A percentile compares a stretch with the other conserved stretches of the same genome.
Conservation (phyloP, 805 yeast species). For the Starmerella sirachaensis region DNA sequence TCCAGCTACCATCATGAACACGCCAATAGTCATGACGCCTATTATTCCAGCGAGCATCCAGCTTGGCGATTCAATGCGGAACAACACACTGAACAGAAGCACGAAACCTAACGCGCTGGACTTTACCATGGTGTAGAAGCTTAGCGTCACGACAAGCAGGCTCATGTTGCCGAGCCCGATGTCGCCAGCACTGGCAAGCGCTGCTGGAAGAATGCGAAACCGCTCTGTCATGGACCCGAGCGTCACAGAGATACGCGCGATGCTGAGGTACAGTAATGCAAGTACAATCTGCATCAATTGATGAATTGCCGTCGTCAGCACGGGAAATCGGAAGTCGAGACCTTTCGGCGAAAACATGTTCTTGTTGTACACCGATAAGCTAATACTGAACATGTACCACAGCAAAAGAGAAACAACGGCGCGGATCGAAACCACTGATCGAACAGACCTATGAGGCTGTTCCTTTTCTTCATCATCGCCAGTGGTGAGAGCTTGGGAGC, state of each 20-base stretch:
- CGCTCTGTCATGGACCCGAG: constrained; percentile 3
- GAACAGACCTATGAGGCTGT: background rate
- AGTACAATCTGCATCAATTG: constrained; percentile 55
- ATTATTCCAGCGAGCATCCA: constrained; percentile 61
- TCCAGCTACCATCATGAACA: constrained; percentile 66
- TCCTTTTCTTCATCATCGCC: background rate
- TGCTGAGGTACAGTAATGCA: constrained; percentile 31
- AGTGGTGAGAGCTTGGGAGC: background rate
- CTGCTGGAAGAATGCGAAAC: constrained; percentile 56
- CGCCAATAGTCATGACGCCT: constrained; percentile 68
- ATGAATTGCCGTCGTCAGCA: constrained; percentile 73
- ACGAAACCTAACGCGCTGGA: constrained; percentile 84
- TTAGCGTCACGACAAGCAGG: constrained; percentile 62
- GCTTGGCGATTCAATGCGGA: constrained; percentile 63
- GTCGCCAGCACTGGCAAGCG: constrained; percentile 81
- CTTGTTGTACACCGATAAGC: constrained; percentile 55
- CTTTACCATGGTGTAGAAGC: constrained; percentile 86
- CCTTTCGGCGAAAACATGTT: constrained; percentile 87
- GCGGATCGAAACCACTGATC: constrained; percentile 1
- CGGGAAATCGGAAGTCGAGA: constrained; percentile 69
- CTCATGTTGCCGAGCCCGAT: constrained; percentile 87
- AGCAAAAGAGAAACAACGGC: constrained; percentile 19
- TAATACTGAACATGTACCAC: constrained; percentile 32
- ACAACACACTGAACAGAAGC: constrained; percentile 70
- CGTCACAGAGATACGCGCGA: constrained; percentile 3